These are phyloP conservation scores for Cornus kousa DNA, from an alignment of 148 eudicot genomes.

Conservation along the genomic window DNA sequence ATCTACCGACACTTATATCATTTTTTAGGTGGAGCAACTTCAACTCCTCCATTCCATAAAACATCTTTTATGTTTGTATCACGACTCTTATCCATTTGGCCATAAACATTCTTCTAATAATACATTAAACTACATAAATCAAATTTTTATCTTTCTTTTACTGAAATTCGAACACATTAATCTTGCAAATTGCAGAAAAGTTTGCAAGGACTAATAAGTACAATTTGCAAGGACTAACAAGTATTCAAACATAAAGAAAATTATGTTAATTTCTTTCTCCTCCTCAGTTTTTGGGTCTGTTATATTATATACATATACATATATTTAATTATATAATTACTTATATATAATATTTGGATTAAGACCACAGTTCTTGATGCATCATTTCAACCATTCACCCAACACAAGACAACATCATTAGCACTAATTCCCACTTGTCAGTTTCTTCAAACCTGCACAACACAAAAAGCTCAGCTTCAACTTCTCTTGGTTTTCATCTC, in stretches of 20 bases:
- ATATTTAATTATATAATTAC: background rate
- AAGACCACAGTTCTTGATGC: background rate
- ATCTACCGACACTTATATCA: too few relatives aligned
- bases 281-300: background rate
- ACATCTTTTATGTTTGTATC: background rate
- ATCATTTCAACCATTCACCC: conserved; percentile 36
- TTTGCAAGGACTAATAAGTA: too few relatives aligned
- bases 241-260: too few relatives aligned
- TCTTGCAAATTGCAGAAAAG: too few relatives aligned
- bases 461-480: background rate
- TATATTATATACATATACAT: background rate
- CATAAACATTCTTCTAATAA: background rate
- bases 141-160: too few relatives aligned
- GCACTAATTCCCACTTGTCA: conserved; percentile 30
- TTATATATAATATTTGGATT: background rate
- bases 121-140: background rate
- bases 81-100: background rate
- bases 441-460: conserved; percentile 16
- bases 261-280: background rate
- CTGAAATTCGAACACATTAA: background rate
- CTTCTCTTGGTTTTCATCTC: conserved; percentile 18
- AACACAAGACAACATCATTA: conserved; percentile 41
- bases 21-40: background rate
- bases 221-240: too few relatives aligned
- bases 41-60: background rate